Percentiles rank a stretch among this genome's conserved stretches.
phyloP scores from a whole-genome alignment of 2,329 filamentous ascomycete species.

The Monosporascus sp. region DNA sequence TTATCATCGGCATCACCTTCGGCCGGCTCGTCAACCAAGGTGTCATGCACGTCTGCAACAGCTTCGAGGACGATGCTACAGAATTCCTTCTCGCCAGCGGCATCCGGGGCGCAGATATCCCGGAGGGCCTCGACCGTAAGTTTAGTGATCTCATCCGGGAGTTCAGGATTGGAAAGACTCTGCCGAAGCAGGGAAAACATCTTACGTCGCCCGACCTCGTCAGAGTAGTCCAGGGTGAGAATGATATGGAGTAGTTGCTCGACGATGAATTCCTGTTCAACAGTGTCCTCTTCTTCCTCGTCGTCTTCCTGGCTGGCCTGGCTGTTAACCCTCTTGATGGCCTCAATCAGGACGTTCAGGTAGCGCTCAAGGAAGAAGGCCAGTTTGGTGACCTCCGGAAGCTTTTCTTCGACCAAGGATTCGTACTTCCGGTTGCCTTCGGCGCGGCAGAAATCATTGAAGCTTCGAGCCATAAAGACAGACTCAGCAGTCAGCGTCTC shows the following conservation, averaged over 20 bases:
- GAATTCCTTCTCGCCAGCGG: conserved; percentile 74
- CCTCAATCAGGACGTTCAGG: conserved; percentile 62
- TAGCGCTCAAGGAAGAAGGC: conserved; percentile 83
- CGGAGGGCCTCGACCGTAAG: conserved; percentile 78
- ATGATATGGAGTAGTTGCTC: conserved; percentile 93
- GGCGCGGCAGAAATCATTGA: conserved; percentile 85
- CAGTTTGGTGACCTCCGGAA: conserved; percentile 89
- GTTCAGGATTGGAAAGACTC: conserved; percentile 74
- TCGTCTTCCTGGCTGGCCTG: conserved; percentile 52
- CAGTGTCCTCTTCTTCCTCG: conserved; percentile 73
- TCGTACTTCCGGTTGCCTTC: conserved; percentile 71
- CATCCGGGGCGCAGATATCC: conserved; percentile 72
- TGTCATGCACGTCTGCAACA: conserved; percentile 94
- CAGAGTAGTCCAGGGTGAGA: conserved; percentile 90
- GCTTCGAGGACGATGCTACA: conserved; percentile 85
- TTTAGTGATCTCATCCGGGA: conserved; percentile 90
- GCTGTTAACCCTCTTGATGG: conserved; percentile 51
- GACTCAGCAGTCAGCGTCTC: conserved; percentile 78
- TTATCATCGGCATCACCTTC: conserved; percentile 46
- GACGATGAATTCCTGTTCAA: conserved; percentile 91
- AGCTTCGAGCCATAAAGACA: conserved; percentile 83
- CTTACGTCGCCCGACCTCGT: conserved; percentile 89
- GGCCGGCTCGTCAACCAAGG: conserved; percentile 66
- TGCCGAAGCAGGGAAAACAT: conserved; percentile 92
- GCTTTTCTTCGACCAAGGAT: conserved; percentile 78